These are phyloP conservation scores for Ascochyta lentis DNA, from an alignment of 2,329 filamentous ascomycete genomes.

Conservation along the genomic window DNA sequence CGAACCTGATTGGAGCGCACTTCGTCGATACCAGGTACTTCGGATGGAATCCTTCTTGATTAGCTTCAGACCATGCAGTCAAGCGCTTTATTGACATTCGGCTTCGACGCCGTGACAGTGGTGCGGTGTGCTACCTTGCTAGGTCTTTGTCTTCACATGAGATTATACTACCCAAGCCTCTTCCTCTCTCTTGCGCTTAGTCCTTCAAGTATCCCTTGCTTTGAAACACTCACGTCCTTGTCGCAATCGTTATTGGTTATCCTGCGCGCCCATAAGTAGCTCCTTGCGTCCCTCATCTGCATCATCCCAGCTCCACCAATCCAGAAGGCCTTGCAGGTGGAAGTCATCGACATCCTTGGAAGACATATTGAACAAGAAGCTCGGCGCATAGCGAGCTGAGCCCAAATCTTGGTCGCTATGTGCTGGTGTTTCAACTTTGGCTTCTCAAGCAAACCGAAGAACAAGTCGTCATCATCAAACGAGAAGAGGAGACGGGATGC, in stretches of 20 bases:
- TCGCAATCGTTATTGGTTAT: slow-evolving; percentile 28
- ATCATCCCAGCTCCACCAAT: slow-evolving; percentile 28
- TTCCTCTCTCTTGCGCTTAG: slow-evolving; percentile 26
- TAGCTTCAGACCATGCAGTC: slow-evolving; percentile 47
- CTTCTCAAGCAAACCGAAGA: slow-evolving; percentile 40
- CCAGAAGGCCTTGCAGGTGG: slow-evolving; percentile 36
- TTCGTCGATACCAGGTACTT: slow-evolving; percentile 42
- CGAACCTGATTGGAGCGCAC: slow-evolving; percentile 41
- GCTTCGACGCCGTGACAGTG: slow-evolving; percentile 37
- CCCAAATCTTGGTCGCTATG: slow-evolving; percentile 40
- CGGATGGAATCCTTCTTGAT: slow-evolving; percentile 44
- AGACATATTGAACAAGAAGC: slow-evolving; percentile 20
- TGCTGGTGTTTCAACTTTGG: slow-evolving; percentile 48
- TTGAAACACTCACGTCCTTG: slow-evolving; percentile 31
- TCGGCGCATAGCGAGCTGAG: slow-evolving; percentile 38
- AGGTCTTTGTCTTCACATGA: slow-evolving; percentile 36
- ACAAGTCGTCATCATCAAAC: slow-evolving; percentile 32
- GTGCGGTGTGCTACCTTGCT: slow-evolving; percentile 33
- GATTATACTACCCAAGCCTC: slow-evolving; percentile 27
- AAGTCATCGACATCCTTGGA: slow-evolving; percentile 23
- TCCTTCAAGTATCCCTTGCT: slow-evolving; percentile 29
- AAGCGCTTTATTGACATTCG: slow-evolving; percentile 41
- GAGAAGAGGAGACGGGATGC: slow-evolving; percentile 42
- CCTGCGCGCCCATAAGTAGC: slow-evolving; percentile 38
- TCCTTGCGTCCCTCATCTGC: slow-evolving; percentile 34